Percentiles rank a stretch among this genome's conserved stretches.
Conservation (phyloP, 306 rosid species). For the Gleditsia sinensis region DNA sequence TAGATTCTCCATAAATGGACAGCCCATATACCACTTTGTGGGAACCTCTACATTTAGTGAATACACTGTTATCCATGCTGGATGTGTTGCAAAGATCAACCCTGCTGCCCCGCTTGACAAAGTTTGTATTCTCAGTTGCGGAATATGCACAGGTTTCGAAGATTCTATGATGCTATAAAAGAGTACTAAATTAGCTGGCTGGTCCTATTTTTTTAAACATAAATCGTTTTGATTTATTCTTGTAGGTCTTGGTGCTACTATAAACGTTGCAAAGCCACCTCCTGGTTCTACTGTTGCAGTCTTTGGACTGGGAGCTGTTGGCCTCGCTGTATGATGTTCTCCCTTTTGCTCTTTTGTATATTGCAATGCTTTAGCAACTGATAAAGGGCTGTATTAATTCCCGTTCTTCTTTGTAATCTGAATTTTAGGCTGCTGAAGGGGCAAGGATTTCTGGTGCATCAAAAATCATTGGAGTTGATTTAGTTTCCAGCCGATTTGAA, state of each 20-base stretch:
- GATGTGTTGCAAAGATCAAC: conserved; percentile 83
- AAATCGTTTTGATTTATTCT: conserved; percentile 7
- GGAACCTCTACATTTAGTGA: conserved; percentile 94
- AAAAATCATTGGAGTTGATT: conserved; percentile 85
- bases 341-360: neutral
- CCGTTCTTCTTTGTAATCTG: neutral
- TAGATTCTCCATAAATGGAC: conserved; percentile 72
- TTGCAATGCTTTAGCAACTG: neutral
- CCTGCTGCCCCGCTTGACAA: conserved; percentile 92
- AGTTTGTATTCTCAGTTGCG: conserved; percentile 90
- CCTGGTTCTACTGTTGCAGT: conserved; percentile 81
- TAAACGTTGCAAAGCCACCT: conserved; percentile 88
- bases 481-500: conserved; percentile 70
- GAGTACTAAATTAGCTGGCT: neutral
- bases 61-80: conserved; percentile 77
- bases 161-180: neutral
- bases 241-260: conserved; percentile 82
- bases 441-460: conserved; percentile 82
- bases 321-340: conserved; percentile 72
- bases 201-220: neutral
- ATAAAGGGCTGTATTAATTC: neutral
- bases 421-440: conserved; percentile 79
- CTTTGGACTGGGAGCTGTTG: conserved; percentile 93
- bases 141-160: conserved; percentile 78
- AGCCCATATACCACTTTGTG: conserved; percentile 76